Evolutionary conservation across 2,329 filamentous ascomycete species (phyloP), one percentile per base, ranked within the genome.

Genomic region (Ophiocordyceps polyrhachis-furcata): DNA sequence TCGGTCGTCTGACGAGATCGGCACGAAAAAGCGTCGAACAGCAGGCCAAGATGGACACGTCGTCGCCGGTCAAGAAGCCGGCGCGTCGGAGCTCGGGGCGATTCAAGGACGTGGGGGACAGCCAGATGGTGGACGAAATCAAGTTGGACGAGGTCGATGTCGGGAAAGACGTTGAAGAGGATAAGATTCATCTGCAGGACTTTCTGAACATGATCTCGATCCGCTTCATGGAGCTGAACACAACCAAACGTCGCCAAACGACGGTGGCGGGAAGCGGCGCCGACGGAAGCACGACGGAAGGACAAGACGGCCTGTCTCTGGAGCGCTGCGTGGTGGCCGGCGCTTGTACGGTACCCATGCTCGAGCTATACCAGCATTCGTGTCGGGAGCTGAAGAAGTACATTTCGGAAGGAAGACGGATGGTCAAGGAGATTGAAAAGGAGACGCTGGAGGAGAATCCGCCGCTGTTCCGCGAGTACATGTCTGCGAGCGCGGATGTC

Each of bases 211-310:
- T 94, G 77, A 95, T 89, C 2, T 93, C 85, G 47, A 94, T 98
- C 55, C 84, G 88, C 45, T 98, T 98, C 64, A 95, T 98, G 83
- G 91, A 98, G 58, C 70, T 98, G 43, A 94, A 82, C n/a, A 94
- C 89, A 0, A 95, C 88, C 1, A 96, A 96, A 59, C 73, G 89
- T 51, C 75, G 91, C 45, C 83, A 93, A 53, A 96, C 89, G 0
- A 78, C 81, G 41, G 81, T 75, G 3, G 79, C 79, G 14, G 59
- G 66, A 44, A 54, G 61, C 13, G 56, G 67, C 19, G 66, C 63
- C 43, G 64, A 70, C 40, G 64, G 64, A 20, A 56, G 61, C 8
- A 52, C 61, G 6, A 54, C 58, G 5, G 63, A 62, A 35, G 63
- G 54, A 7, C 63, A 68, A 47, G 72, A 76, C 25, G 70, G 75